Evolutionary conservation across 2,329 filamentous ascomycete genomes (phyloP).

Genomic region (Colletotrichum godetiae): DNA sequence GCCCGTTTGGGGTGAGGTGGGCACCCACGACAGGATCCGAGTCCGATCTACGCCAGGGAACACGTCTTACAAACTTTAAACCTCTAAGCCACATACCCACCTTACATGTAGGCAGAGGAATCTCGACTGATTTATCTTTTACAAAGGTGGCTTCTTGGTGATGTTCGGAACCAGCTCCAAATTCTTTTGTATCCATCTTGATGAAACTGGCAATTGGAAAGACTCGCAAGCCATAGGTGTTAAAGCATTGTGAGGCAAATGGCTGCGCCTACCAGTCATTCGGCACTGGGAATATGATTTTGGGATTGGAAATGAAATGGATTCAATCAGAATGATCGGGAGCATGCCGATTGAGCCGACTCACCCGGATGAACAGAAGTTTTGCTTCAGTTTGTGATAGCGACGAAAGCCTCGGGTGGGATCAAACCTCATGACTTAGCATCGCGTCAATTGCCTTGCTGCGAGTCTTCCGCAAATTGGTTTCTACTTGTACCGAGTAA

Average conservation of each 20-base stretch:
- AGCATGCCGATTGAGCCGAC: not conserved
- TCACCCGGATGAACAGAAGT: not conserved
- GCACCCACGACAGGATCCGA: not conserved
- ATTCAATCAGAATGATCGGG: not conserved
- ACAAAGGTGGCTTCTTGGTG: not conserved
- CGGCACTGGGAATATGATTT: not conserved
- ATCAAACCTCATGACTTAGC: too few species aligned
- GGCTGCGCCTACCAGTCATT: too few species aligned
- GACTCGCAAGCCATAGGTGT: not conserved
- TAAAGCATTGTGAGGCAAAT: not conserved
- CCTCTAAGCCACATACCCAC: slow-evolving; percentile 4
- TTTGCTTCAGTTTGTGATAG: not conserved
- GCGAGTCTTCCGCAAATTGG: too few species aligned
- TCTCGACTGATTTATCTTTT: not conserved
- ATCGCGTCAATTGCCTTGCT: too few species aligned
- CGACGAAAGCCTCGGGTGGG: not conserved
- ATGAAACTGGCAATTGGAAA: not conserved
- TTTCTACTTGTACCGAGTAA: too few species aligned
- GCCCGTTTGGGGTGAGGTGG: not conserved
- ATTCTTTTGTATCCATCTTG: not conserved
- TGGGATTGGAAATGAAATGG: rapidly evolving
- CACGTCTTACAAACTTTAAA: slow-evolving; percentile 20
- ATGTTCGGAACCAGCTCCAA: too few species aligned
- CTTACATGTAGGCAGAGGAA: not conserved
- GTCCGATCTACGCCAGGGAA: slow-evolving; percentile 24